Evolutionary conservation across 2,329 filamentous ascomycete genomes (phyloP).

Genomic region (Aspergillus ochraceoroseus): DNA sequence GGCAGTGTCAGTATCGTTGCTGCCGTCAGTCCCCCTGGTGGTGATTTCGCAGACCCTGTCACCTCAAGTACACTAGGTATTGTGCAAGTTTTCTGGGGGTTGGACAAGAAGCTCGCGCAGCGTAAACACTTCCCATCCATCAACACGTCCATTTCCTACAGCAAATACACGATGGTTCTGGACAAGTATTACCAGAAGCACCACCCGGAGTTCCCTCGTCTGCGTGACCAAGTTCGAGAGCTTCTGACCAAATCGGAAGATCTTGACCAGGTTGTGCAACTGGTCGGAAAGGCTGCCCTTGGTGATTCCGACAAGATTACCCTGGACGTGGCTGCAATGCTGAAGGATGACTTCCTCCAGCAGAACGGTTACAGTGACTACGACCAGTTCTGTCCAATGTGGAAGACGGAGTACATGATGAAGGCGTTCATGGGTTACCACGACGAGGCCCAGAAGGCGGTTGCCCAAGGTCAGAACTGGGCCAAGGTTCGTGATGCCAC

Average conservation of each 20-base stretch:
- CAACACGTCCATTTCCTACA: constrained; percentile 92
- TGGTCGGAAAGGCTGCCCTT: constrained; percentile 94
- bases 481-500: constrained; percentile 88
- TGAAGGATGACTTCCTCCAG: constrained; percentile 99
- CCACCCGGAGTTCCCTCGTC: constrained; percentile 85
- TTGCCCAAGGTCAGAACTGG: constrained; percentile 88
- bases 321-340: constrained; percentile 78
- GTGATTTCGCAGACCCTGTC: constrained; percentile 98
- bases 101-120: constrained; percentile 99
- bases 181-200: constrained; percentile 94
- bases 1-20: constrained; percentile 97
- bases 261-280: constrained; percentile 95
- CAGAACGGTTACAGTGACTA: constrained; percentile 99
- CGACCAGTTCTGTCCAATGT: constrained; percentile 97
- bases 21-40: constrained; percentile 92
- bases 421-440: constrained; percentile 98
- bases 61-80: constrained; percentile 91
- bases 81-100: constrained; percentile 98
- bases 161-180: constrained; percentile 84
- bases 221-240: constrained; percentile 89
- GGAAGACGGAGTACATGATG: constrained; percentile 99
- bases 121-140: constrained; percentile 99
- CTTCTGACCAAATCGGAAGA: constrained; percentile 93
- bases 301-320: constrained; percentile 98
- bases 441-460: constrained; percentile 93